These are phyloP conservation scores for Albophoma yamanashiensis DNA, from an alignment of 2,329 filamentous ascomycete genomes.

Conservation along the genomic window DNA sequence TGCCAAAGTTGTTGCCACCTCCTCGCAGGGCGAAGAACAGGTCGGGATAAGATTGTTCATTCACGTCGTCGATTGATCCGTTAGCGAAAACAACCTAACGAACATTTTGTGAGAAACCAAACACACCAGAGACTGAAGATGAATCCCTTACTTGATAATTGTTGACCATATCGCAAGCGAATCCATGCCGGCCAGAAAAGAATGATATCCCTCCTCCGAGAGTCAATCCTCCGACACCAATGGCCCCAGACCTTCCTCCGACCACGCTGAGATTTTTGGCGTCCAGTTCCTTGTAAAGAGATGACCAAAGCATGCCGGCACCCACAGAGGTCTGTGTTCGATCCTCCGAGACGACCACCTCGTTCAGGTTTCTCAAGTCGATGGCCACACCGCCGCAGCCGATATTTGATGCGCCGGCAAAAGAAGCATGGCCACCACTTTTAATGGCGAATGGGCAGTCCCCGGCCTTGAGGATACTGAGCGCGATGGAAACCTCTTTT, in stretches of 20 bases:
- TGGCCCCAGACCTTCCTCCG: not conserved
- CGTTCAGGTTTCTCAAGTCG: not conserved
- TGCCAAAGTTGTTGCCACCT: constrained; percentile 32
- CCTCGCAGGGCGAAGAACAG: constrained; percentile 22
- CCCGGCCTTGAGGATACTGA: not conserved
- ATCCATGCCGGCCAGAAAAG: not conserved
- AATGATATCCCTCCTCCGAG: not conserved
- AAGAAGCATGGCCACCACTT: not conserved
- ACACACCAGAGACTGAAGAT: no score
- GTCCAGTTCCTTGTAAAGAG: not conserved
- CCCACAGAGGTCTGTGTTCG: not conserved
- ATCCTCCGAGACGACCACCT: not conserved
- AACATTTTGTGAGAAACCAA: not conserved
- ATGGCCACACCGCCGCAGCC: not conserved
- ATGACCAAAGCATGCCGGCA: not conserved
- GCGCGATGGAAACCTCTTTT: not conserved
- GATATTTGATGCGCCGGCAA: not conserved
- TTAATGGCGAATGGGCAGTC: not conserved
- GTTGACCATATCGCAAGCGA: not conserved
- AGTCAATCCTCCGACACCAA: not conserved
- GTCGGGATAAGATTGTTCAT: not conserved
- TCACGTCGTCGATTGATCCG: not conserved
- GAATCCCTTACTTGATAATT: not conserved
- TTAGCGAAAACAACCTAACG: not conserved
- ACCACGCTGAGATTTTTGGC: not conserved